These are phyloP conservation scores for Saccharomycopsis capsularis DNA, from an alignment of 805 yeast species.

Conservation along the genomic window DNA sequence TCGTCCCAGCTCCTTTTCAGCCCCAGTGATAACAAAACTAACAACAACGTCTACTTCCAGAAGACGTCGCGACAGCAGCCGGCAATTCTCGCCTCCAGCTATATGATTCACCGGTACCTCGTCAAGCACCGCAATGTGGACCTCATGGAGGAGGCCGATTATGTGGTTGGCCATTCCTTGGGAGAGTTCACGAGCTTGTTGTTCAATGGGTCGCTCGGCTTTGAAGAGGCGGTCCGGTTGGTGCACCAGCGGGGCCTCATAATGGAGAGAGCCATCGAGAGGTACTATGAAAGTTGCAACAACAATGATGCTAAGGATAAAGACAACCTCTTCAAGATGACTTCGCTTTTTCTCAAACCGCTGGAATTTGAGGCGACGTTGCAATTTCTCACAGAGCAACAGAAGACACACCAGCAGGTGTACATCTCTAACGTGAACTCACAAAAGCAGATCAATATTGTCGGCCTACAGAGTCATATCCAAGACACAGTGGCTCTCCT, in stretches of 20 bases:
- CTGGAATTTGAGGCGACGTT: conserved; percentile 5
- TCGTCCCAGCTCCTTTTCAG: not conserved
- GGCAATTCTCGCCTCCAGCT: conserved; percentile 14
- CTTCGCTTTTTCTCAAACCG: conserved; percentile 6
- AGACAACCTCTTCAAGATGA: conserved; percentile 16
- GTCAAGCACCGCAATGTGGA: not conserved
- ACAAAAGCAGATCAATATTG: conserved; percentile 15
- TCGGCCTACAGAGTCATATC: conserved; percentile 2
- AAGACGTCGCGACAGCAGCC: conserved; percentile 19
- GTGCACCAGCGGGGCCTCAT: conserved; percentile 15
- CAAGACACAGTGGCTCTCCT: not conserved
- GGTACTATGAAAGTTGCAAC: not conserved
- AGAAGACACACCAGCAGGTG: not conserved
- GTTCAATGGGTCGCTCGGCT: conserved; percentile 8
- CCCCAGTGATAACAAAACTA: not conserved
- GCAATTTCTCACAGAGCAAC: not conserved
- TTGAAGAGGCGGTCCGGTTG: conserved; percentile 6
- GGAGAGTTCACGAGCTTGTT: conserved; percentile 19
- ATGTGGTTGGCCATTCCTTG: conserved; percentile 19
- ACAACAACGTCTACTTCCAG: conserved; percentile 8
- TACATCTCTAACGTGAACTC: conserved; percentile 18
- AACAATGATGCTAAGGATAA: not conserved
- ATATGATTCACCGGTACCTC: conserved; percentile 9
- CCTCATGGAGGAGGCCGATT: conserved; percentile 3
- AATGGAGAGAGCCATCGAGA: conserved; percentile 14